phyloP scores from a whole-genome alignment of 2,329 filamentous ascomycete genomes.

The Exophiala viscosa region DNA sequence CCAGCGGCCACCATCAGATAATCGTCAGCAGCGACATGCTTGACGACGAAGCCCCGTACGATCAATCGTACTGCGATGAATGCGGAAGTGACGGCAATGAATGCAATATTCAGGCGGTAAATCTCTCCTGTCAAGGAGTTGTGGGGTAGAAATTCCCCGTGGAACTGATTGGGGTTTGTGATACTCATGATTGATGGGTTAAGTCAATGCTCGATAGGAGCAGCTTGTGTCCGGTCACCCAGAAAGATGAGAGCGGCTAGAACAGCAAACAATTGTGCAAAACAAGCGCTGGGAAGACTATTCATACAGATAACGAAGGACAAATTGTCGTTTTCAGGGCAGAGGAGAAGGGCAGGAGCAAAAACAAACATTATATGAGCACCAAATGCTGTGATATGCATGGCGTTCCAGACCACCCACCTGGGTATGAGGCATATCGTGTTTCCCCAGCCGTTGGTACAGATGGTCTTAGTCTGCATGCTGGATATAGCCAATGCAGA shows the following conservation, averaged over 20 bases:
- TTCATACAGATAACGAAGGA: slow-evolving; percentile 7
- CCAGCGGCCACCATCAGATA: slow-evolving; percentile 25
- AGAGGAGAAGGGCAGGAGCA: slow-evolving; percentile 4
- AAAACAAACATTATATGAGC: slow-evolving; percentile 14
- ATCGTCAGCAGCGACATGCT: slow-evolving; percentile 25
- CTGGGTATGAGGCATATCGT: slow-evolving; percentile 6
- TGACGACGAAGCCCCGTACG: slow-evolving; percentile 23
- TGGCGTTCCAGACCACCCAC: slow-evolving; percentile 10
- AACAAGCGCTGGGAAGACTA: background rate
- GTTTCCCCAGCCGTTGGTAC: slow-evolving; percentile 11
- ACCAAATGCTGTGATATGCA: background rate
- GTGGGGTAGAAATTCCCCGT: slow-evolving; percentile 16
- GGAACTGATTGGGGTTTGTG: slow-evolving; percentile 8
- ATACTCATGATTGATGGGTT: slow-evolving; percentile 11
- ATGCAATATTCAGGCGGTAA: slow-evolving; percentile 21
- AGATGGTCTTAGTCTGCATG: slow-evolving; percentile 6
- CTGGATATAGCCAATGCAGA: slow-evolving; percentile 16
- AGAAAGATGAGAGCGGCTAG: background rate
- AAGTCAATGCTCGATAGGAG: background rate
- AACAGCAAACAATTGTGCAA: background rate
- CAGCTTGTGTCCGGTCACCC: background rate
- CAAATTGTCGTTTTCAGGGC: slow-evolving; percentile 12
- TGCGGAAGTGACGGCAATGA: slow-evolving; percentile 20
- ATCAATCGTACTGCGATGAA: slow-evolving; percentile 21
- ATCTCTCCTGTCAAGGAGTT: slow-evolving; percentile 20